Conservation (phyloP, 2,329 filamentous ascomycete species). For the Ceratocystis smalleyi region DNA sequence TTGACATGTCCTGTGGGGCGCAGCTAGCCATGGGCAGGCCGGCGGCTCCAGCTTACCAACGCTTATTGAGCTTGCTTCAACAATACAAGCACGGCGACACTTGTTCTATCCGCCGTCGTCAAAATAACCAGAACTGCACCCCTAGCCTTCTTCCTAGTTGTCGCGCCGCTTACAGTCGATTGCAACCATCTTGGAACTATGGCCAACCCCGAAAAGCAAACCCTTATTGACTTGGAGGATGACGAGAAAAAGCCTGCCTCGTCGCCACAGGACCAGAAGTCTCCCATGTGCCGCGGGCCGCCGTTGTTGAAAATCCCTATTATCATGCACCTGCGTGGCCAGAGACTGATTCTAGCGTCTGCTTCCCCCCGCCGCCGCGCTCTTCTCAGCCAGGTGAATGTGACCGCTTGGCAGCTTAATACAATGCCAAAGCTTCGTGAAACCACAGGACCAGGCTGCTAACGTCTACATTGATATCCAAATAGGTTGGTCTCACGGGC, state of each 20-base stretch:
- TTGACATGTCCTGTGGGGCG: neutral
- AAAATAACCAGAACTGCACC: neutral
- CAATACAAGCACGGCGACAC: neutral
- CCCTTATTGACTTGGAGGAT: slow-evolving; percentile 13
- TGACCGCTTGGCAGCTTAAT: neutral
- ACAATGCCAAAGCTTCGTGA: neutral
- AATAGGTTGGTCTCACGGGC: slow-evolving; percentile 61
- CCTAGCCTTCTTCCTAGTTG: neutral
- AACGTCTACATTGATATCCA: neutral
- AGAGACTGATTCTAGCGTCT: slow-evolving; percentile 78
- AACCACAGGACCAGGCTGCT: neutral
- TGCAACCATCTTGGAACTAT: neutral
- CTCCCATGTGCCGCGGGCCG: slow-evolving; percentile 35
- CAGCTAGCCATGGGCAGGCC: neutral
- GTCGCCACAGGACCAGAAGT: neutral
- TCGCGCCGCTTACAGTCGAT: neutral
- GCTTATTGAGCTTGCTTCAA: neutral
- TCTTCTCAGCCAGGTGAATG: slow-evolving; percentile 53
- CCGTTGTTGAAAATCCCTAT: slow-evolving; percentile 66
- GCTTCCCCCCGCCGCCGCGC: slow-evolving; percentile 72
- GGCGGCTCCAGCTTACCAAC: neutral
- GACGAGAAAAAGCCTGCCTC: neutral
- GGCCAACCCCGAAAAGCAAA: slow-evolving; percentile 15
- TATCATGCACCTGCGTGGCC: slow-evolving; percentile 57
- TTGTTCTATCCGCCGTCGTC: neutral